phyloP scores from a whole-genome alignment of 768 basidiomycete genomes.

The Sporobolomyces roseus region DNA sequence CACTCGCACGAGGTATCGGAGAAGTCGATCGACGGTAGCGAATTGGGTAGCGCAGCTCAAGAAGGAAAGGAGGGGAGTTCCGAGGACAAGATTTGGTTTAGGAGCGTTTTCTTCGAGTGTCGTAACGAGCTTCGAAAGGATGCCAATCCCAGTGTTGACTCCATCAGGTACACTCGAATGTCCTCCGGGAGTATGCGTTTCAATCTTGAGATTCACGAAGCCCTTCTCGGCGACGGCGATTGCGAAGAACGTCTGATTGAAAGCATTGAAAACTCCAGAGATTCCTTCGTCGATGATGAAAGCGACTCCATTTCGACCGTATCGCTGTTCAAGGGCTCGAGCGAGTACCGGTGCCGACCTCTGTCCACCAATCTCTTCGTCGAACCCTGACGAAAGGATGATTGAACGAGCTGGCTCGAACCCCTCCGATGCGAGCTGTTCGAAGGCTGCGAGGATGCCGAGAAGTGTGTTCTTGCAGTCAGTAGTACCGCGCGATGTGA shows the following conservation, averaged over 20 bases:
- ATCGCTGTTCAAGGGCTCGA: slow-evolving; percentile 56
- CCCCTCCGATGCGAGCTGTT: slow-evolving; percentile 61
- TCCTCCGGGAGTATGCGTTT: slow-evolving; percentile 8
- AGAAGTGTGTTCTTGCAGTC: slow-evolving; percentile 41
- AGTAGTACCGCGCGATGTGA: slow-evolving; percentile 23
- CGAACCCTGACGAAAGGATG: slow-evolving; percentile 57
- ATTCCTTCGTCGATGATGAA: slow-evolving; percentile 85
- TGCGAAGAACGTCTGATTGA: background rate
- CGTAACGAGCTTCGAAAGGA: slow-evolving; percentile 64
- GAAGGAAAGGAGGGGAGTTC: slow-evolving; percentile 1
- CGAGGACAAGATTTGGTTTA: background rate
- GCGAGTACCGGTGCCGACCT: slow-evolving; percentile 51
- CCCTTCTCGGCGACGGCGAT: slow-evolving; percentile 53
- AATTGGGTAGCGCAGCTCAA: slow-evolving; percentile 18
- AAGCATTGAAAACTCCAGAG: slow-evolving; percentile 49
- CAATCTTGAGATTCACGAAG: slow-evolving; percentile 62
- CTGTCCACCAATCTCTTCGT: slow-evolving; percentile 59
- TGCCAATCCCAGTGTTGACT: slow-evolving; percentile 70
- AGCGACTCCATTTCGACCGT: slow-evolving; percentile 68
- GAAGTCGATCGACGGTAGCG: background rate
- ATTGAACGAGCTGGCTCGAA: slow-evolving; percentile 50
- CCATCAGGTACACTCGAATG: slow-evolving; percentile 79
- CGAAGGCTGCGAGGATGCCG: slow-evolving; percentile 53
- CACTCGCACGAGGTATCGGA: background rate
- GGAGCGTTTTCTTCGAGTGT: slow-evolving; percentile 18